Evolutionary conservation across 2,329 filamentous ascomycete genomes (phyloP), one percentile per base, ranked within the genome.

Genomic region (Ceratocystis colombiana): DNA sequence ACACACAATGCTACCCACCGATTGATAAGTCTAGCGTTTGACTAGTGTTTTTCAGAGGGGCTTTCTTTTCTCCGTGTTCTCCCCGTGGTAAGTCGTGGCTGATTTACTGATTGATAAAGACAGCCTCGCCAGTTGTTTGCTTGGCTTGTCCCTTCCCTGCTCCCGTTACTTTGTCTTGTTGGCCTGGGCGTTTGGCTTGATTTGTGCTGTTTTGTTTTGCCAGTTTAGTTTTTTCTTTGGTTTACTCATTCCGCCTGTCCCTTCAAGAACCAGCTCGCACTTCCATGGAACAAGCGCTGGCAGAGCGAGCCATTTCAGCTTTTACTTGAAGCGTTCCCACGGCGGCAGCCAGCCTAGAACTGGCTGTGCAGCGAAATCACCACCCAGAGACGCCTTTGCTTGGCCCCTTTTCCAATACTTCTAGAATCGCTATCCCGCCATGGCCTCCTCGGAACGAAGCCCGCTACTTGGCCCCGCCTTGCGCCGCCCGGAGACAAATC

Each of bases 21-120:
- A 57, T 57, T 57, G 25, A 57, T 33, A 57, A 57, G 53, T 17
- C 25, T 33, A 25, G 53, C 4, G n/a, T 57, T 30, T 28, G 10
- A 28, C 53, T 57, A 57, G 53, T 30, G n/a, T 57, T 57, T 30
- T 57, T n/a, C 22, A 22, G 12, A 55, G 28, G 50, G 46, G 46
- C 3, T 33, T 33, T 33, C 30, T 25, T 57, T 30, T 57, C 53
- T 17, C 22, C 22, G 53, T 10, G 7, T n/a, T 33, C 28, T 57
- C 53, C 53, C 28, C 53, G 53, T n/a, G 8, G 10, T 41, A 41
- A 41, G 37, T 41, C 37, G 37, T 41, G 3, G 12, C 4, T 5
- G 37, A 15, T 41, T 41, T 41, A n/a, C 50, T 33, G 53, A 33
- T 57, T 57, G 53, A 57, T 57, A 57, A 30, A 57, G 25, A 30